Evolutionary conservation across 495 filamentous ascomycete genomes (phyloP), one percentile per base, ranked within the genome.

Genomic region (Rostrohypoxylon terebratum): DNA sequence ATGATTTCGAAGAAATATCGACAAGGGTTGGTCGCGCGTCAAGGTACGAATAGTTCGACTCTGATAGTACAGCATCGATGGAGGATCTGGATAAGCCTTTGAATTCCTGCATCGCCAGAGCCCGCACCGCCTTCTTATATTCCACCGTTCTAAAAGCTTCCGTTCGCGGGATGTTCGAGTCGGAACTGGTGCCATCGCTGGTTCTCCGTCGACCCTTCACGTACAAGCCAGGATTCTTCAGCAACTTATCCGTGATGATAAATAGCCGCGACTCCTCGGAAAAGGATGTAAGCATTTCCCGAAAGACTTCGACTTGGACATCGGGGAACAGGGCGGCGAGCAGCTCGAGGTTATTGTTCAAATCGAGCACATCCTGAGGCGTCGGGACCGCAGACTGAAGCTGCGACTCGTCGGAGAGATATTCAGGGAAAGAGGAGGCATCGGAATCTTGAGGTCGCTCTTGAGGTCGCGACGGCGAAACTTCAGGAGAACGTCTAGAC

Each of bases 271-370:
- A 97, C 72, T 94, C 87, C 44, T 92, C 92, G 70, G 92, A 90
- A 78, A 97, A 92, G 66, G 85, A 92, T 25, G 85, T 81, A 36
- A 99, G 87, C 85, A 98, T 88, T 77, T 97, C 94, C 11, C 96
- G 89, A 73, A 99, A 94, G n/a, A 97, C 94, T 60, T 97, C 93
- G 65, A 95, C 83, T 62, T 92, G 90, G 21, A 97, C 84, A 79
- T 97, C 90, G 5, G 96, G 96, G 71, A 99, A 99, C 2, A 97
- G 84, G 5, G 85, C 86, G 3, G 89, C 88, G 10, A 99, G 87
- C 0, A 83, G 85, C 36, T 89, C 86, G 59, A 99, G 87, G 45
- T 89, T 86, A 13, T 84, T 80, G 80, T 99, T 99, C 20, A 97
- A 82, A 40, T 92, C 90, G 44, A 87, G 83, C 21, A 95, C 86